Conservation (phyloP, 257 asterid species). For the Capsicum chinense region DNA sequence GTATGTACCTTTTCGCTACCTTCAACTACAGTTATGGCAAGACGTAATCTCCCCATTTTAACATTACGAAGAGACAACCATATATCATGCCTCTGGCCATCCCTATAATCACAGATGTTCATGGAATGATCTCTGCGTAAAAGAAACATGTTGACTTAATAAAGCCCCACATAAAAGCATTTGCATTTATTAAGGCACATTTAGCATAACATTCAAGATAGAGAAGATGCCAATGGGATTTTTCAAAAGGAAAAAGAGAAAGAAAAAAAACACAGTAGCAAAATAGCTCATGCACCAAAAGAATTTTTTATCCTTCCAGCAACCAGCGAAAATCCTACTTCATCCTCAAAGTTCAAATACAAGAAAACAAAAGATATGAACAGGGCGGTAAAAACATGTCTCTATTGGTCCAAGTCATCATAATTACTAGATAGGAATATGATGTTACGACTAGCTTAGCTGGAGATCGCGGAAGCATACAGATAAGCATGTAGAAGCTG, state of each 20-base stretch:
- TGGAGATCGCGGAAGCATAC: neutral
- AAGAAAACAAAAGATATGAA: neutral
- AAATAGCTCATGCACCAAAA: neutral
- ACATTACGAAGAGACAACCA: conserved; percentile 89
- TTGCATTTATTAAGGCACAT: neutral
- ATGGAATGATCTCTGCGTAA: conserved; percentile 66
- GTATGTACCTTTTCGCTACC: conserved; percentile 61
- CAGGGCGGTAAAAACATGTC: neutral
- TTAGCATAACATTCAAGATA: conserved; percentile 20
- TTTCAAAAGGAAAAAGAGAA: neutral
- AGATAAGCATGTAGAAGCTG: neutral
- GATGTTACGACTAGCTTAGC: neutral
- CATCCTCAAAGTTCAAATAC: conserved; percentile 10
- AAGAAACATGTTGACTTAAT: neutral
- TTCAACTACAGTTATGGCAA: conserved; percentile 77
- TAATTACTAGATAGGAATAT: neutral
- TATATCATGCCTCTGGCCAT: conserved; percentile 81
- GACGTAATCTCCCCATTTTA: conserved; percentile 81
- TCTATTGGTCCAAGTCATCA: neutral
- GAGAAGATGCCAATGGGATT: neutral
- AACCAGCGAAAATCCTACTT: neutral
- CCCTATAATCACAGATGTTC: conserved; percentile 64
- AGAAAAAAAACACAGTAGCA: neutral
- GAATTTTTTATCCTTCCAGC: neutral
- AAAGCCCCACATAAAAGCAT: neutral